Conservation (phyloP, 768 basidiomycete genomes). For the Cyclocybe cylindracea region DNA sequence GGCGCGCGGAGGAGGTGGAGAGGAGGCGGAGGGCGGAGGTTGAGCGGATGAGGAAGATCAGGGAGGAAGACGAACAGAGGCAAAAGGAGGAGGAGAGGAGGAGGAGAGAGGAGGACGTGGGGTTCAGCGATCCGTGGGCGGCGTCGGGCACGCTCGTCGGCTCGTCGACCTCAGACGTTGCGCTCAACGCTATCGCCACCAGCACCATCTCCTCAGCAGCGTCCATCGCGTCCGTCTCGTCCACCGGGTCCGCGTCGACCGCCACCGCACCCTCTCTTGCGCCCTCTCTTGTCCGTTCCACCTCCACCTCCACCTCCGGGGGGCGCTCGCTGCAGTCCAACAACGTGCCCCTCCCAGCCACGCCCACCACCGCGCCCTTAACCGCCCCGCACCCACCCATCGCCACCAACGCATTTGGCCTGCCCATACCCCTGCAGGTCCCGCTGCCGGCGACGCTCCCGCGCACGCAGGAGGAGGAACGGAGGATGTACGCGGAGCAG, state of each 20-base stretch:
- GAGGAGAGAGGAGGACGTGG: not conserved
- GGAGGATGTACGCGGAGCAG: slow-evolving; percentile 10
- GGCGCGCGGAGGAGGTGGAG: not conserved
- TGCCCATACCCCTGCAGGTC: not conserved
- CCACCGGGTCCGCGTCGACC: not conserved
- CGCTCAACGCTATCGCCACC: not conserved
- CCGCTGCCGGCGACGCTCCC: not conserved
- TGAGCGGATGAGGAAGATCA: too few relatives aligned
- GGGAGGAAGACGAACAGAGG: too few relatives aligned
- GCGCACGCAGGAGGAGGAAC: slow-evolving; percentile 16
- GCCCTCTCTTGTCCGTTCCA: too few relatives aligned
- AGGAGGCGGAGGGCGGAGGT: too few relatives aligned
- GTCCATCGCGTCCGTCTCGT: not conserved
- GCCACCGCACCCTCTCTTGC: not conserved
- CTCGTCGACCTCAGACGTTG: too few relatives aligned
- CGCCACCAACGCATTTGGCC: too few relatives aligned
- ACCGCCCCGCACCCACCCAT: too few relatives aligned
- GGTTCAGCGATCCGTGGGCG: not conserved
- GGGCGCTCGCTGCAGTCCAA: not conserved
- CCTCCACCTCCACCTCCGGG: not conserved
- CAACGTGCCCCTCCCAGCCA: not conserved
- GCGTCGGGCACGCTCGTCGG: too few relatives aligned
- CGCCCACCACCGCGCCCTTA: not conserved
- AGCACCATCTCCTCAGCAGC: not conserved
- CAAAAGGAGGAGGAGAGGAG: not conserved